Percentiles rank a stretch among this genome's conserved stretches.
Conservation (phyloP, 179 eudicot species). For the Beta corolliflora region DNA sequence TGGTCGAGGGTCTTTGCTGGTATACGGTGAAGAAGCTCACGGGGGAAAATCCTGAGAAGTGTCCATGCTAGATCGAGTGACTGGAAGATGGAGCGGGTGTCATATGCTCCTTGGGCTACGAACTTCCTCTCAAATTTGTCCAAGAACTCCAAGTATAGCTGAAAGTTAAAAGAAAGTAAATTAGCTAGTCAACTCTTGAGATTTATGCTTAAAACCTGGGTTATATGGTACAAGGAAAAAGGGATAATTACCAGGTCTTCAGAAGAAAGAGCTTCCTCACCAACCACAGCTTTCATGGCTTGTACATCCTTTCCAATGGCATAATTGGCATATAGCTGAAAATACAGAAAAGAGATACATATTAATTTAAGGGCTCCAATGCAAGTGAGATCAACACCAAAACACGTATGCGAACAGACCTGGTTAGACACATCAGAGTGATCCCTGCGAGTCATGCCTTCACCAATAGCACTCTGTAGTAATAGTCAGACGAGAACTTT, state of each 20-base stretch:
- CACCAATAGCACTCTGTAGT: constrained; percentile 98
- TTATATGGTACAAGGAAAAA: not conserved
- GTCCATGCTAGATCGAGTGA: constrained; percentile 61
- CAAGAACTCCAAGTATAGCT: constrained; percentile 53
- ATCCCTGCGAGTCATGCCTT: constrained; percentile 99
- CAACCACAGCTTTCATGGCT: constrained; percentile 99
- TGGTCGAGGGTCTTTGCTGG: constrained; percentile 63
- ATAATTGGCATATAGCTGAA: constrained; percentile 94
- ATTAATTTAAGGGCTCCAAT: not conserved
- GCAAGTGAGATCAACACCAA: constrained; percentile 1
- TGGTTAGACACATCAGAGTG: constrained; percentile 99
- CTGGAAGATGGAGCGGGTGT: constrained; percentile 53
- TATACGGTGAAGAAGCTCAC: constrained; percentile 62
- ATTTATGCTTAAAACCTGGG: not conserved
- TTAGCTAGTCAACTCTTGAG: not conserved
- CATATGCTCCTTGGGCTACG: constrained; percentile 57
- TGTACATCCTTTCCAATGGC: constrained; percentile 99
- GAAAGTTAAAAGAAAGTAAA: constrained; percentile 2
- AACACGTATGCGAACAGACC: constrained; percentile 36
- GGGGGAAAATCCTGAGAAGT: constrained; percentile 56
- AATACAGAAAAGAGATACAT: not conserved
- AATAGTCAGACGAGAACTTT: not conserved
- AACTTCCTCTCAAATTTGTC: constrained; percentile 61
- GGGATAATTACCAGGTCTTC: constrained; percentile 77
- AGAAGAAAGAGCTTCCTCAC: constrained; percentile 99